These are phyloP conservation scores for Leishmania tropica DNA, from an alignment of 208 protist genomes.

Conservation along the genomic window DNA sequence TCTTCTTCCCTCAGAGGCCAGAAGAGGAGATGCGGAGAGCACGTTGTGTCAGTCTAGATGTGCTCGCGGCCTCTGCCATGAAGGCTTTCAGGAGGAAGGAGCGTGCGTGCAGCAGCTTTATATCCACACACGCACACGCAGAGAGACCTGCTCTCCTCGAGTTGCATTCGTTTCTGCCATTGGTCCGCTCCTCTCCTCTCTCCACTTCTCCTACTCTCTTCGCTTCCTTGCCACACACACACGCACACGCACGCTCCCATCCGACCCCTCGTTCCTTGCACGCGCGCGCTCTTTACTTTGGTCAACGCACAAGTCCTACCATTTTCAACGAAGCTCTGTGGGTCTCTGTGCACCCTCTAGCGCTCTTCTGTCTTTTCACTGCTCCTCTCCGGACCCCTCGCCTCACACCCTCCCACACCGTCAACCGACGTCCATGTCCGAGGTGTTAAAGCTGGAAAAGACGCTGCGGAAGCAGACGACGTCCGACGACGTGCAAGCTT, in stretches of 20 bases:
- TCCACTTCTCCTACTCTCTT: background rate
- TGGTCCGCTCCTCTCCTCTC: background rate
- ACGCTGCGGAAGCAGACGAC: constrained; percentile 55
- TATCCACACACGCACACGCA: too few species aligned
- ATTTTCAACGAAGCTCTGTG: background rate
- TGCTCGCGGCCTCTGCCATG: too few species aligned
- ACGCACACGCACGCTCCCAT: background rate
- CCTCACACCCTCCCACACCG: background rate
- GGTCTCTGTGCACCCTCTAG: background rate
- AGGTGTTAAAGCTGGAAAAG: constrained; percentile 68
- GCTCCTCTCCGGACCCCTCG: background rate
- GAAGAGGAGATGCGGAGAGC: background rate
- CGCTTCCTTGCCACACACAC: constrained; percentile 1
- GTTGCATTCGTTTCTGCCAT: background rate
- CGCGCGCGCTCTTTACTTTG: background rate
- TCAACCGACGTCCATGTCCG: constrained; percentile 42
- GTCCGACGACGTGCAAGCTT: constrained; percentile 41
- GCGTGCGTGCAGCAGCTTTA: too few species aligned
- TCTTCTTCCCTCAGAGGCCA: background rate
- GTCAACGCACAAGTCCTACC: background rate
- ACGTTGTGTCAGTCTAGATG: background rate
- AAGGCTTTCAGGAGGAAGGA: too few species aligned
- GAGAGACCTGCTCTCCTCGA: background rate
- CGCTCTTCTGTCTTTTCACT: background rate
- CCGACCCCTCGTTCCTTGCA: background rate